phyloP scores from a whole-genome alignment of 177 flowering plant genomes.

The Vitis hybrid region DNA sequence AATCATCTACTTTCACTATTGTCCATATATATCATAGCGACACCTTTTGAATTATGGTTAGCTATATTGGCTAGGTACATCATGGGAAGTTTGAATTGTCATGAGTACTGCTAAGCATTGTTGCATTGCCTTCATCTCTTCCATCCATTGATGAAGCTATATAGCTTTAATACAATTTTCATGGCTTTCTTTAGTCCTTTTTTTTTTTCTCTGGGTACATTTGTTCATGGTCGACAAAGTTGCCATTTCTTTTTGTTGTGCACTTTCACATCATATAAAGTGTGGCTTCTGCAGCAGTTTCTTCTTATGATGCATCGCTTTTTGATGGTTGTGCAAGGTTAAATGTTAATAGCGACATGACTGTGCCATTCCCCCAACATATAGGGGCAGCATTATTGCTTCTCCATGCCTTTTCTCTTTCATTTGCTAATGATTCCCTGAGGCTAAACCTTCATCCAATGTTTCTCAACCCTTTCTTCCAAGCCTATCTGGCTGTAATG shows the following conservation, averaged over 20 bases:
- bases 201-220: neutral
- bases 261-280: slow-evolving; percentile 8
- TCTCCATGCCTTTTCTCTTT: slow-evolving; percentile 22
- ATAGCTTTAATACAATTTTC: too few relatives aligned
- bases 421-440: slow-evolving; percentile 1
- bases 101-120: too few relatives aligned
- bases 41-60: too few relatives aligned
- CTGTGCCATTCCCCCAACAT: slow-evolving; percentile 14
- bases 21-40: too few relatives aligned
- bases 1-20: too few relatives aligned
- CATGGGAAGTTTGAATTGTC: too few relatives aligned
- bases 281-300: too few relatives aligned
- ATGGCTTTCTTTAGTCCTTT: neutral
- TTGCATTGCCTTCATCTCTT: too few relatives aligned
- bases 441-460: neutral
- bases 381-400: slow-evolving; percentile 19
- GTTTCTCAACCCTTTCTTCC: neutral
- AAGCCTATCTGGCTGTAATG: neutral
- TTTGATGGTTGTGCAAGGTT: neutral
- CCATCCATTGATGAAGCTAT: too few relatives aligned
- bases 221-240: slow-evolving; percentile 4
- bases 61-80: too few relatives aligned
- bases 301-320: too few relatives aligned
- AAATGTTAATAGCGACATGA: slow-evolving; percentile 16
- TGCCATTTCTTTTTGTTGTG: slow-evolving; percentile 5